phyloP scores from a whole-genome alignment of 306 rosid species.

The Acmispon strigosus region DNA sequence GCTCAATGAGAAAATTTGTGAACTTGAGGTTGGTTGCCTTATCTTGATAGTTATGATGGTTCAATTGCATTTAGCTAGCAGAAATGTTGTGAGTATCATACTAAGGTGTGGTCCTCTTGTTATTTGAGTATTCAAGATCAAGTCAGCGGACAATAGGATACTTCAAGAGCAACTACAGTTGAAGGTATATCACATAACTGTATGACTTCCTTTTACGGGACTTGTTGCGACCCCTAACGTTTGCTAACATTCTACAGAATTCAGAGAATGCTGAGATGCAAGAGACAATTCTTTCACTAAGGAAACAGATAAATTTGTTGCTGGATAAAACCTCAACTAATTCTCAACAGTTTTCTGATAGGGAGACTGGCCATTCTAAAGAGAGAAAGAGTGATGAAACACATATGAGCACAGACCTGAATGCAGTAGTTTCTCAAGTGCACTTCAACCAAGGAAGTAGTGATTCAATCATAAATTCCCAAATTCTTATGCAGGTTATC shows the following conservation, averaged over 20 bases:
- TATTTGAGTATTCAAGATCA: slow-evolving; percentile 50
- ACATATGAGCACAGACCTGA: slow-evolving; percentile 45
- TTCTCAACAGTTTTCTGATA: slow-evolving; percentile 23
- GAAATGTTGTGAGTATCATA: not conserved
- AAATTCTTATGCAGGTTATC: slow-evolving; percentile 56
- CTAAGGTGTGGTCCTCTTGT: slow-evolving; percentile 28
- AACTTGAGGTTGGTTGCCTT: slow-evolving; percentile 72
- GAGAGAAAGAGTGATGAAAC: slow-evolving; percentile 34
- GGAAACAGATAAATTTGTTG: slow-evolving; percentile 45
- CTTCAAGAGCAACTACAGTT: slow-evolving; percentile 76
- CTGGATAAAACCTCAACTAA: slow-evolving; percentile 30
- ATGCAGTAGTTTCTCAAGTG: slow-evolving; percentile 40
- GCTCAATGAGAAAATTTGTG: slow-evolving; percentile 68
- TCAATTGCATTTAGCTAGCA: not conserved
- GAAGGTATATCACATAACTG: slow-evolving; percentile 44
- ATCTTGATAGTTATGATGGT: slow-evolving; percentile 13
- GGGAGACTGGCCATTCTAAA: slow-evolving; percentile 26
- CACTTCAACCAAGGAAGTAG: slow-evolving; percentile 36
- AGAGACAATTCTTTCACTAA: slow-evolving; percentile 59
- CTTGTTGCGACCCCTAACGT: slow-evolving; percentile 6
- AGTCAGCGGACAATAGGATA: slow-evolving; percentile 84
- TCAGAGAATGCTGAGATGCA: slow-evolving; percentile 68
- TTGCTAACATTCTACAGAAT: slow-evolving; percentile 29
- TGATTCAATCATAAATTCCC: slow-evolving; percentile 35
- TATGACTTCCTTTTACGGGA: not conserved